A percentile compares a stretch with the other conserved stretches of the same genome.
Evolutionary conservation across 331 rosid species (phyloP).

Genomic region (Acacia pycnantha): DNA sequence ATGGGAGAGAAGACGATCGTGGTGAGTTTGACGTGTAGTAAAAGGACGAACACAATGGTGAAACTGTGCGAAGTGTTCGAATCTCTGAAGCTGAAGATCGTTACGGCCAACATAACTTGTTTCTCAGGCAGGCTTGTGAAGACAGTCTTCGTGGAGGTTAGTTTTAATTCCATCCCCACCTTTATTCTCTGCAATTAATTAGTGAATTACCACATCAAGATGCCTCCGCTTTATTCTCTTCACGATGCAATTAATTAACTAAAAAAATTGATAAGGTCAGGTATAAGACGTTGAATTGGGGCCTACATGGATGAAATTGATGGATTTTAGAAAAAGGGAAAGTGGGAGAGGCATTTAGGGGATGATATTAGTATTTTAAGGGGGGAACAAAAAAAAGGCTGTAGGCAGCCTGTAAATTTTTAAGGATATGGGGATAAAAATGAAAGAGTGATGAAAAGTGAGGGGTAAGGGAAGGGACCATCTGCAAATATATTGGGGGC

Average conservation of each 20-base stretch:
- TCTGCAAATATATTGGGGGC: neutral
- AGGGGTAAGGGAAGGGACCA: constrained; percentile 10
- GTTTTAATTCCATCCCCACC: neutral
- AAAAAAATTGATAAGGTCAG: neutral
- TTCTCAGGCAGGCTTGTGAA: constrained; percentile 61
- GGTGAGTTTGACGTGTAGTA: constrained; percentile 74
- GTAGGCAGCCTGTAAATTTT: neutral
- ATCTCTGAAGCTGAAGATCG: constrained; percentile 71
- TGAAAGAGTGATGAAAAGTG: neutral
- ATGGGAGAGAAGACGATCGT: constrained; percentile 62
- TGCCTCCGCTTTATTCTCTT: neutral
- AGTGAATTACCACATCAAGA: neutral
- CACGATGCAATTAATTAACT: neutral
- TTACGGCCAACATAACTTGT: constrained; percentile 61
- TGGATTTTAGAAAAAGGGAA: constrained; percentile 16
- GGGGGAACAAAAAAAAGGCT: too few relatives aligned
- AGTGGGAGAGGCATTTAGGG: constrained; percentile 19
- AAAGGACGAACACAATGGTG: constrained; percentile 72
- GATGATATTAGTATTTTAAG: constrained; percentile 1
- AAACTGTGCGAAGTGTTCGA: constrained; percentile 73
- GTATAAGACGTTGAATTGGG: constrained; percentile 15
- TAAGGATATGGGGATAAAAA: constrained; percentile 12
- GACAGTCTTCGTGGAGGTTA: constrained; percentile 74
- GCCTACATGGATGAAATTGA: constrained; percentile 25
- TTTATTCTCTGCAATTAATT: neutral